phyloP scores from a whole-genome alignment of 208 protist species.

The Trichomonas gallinae region DNA sequence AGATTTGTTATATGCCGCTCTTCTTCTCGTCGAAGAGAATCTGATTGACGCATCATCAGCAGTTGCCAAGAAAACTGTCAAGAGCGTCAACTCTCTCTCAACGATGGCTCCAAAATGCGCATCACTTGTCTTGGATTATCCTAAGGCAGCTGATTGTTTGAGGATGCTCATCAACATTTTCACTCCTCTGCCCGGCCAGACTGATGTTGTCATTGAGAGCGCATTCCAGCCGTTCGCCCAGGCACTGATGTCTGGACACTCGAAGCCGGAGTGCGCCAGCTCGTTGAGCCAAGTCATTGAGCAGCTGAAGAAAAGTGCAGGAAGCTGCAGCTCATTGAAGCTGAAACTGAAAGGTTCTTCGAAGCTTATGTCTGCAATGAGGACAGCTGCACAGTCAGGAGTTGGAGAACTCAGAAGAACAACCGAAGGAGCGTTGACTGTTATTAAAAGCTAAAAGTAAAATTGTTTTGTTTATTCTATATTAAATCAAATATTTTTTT shows the following conservation, averaged over 20 bases:
- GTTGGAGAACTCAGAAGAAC: background rate
- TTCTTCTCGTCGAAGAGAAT: background rate
- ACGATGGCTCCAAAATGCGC: background rate
- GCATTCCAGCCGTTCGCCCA: background rate
- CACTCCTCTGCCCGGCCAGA: background rate
- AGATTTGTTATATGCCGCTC: background rate
- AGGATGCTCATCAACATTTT: background rate
- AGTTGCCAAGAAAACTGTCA: background rate
- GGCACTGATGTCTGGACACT: background rate
- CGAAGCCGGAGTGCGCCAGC: background rate
- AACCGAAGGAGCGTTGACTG: background rate
- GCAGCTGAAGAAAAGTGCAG: background rate
- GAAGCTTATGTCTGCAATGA: background rate
- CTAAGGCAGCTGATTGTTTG: background rate
- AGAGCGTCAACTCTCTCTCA: background rate
- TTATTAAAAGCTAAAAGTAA: background rate
- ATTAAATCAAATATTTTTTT: no score
- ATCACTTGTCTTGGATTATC: background rate
- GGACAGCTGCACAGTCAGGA: background rate
- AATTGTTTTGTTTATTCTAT: background rate
- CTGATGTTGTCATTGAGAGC: background rate
- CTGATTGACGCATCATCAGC: background rate
- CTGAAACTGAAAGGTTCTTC: background rate
- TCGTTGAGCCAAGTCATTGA: background rate
- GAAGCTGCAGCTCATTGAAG: background rate